Evolutionary conservation across 805 yeast species (phyloP).

Genomic region (Kuraishia cidri): DNA sequence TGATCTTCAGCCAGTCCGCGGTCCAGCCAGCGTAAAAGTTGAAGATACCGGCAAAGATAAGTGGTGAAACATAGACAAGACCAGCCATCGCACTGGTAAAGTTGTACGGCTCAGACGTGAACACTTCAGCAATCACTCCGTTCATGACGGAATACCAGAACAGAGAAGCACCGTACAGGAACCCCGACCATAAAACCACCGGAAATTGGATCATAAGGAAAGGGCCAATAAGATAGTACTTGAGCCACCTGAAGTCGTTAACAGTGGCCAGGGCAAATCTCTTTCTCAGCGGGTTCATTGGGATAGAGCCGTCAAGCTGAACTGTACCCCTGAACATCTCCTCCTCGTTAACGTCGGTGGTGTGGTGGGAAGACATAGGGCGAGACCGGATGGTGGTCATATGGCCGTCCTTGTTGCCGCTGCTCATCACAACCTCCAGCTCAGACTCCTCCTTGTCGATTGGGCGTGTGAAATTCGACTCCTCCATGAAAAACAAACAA

Average conservation of each 20-base stretch:
- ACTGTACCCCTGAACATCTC: not conserved
- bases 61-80: constrained; percentile 42
- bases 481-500: constrained; percentile 34
- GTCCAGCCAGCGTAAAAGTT: constrained; percentile 38
- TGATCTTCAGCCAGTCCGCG: constrained; percentile 41
- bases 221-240: constrained; percentile 25
- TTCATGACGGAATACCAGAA: constrained; percentile 40
- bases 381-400: not conserved
- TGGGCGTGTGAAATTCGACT: constrained; percentile 26
- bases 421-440: constrained; percentile 1
- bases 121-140: constrained; percentile 35
- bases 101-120: constrained; percentile 40
- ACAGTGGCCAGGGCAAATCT: constrained; percentile 23
- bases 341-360: not conserved
- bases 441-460: not conserved
- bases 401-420: not conserved
- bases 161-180: constrained; percentile 40
- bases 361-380: not conserved
- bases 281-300: constrained; percentile 11
- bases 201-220: constrained; percentile 36
- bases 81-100: constrained; percentile 40
- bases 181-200: constrained; percentile 47
- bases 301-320: constrained; percentile 1
- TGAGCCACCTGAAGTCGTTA: constrained; percentile 13
- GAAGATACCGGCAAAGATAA: constrained; percentile 34